Conservation (phyloP, 805 yeast species). For the Lipomyces mesembrius region DNA sequence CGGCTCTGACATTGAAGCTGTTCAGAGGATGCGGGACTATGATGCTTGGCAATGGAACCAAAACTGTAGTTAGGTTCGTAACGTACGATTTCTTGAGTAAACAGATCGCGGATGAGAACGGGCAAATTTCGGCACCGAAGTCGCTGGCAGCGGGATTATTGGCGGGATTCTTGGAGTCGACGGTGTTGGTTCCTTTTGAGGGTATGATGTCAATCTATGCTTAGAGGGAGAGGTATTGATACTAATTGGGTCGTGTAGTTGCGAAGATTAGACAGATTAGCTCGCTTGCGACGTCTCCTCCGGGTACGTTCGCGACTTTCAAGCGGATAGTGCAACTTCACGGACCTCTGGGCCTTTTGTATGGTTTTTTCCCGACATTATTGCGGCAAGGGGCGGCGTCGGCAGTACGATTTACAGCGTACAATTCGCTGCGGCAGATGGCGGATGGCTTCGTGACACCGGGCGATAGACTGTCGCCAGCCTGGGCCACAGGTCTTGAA, state of each 20-base stretch:
- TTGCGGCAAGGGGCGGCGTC: constrained; percentile 79
- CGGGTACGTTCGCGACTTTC: constrained; percentile 42
- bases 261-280: constrained; percentile 34
- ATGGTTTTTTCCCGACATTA: constrained; percentile 83
- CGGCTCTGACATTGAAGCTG: constrained; percentile 36
- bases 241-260: neutral
- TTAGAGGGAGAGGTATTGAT: neutral
- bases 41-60: constrained; percentile 72
- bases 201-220: constrained; percentile 41
- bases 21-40: constrained; percentile 74
- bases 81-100: constrained; percentile 74
- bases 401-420: constrained; percentile 81
- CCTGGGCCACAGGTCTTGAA: constrained; percentile 22
- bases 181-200: constrained; percentile 89
- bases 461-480: constrained; percentile 64
- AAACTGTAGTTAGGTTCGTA: constrained; percentile 73
- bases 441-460: constrained; percentile 52
- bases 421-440: constrained; percentile 74
- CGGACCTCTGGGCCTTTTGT: constrained; percentile 77
- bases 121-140: constrained; percentile 73
- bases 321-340: constrained; percentile 48
- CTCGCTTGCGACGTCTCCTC: constrained; percentile 22
- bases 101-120: constrained; percentile 61
- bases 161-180: constrained; percentile 81
- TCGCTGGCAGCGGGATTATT: constrained; percentile 81